Evolutionary conservation across 306 rosid species (phyloP).

Genomic region (Lathyrus aphaca): DNA sequence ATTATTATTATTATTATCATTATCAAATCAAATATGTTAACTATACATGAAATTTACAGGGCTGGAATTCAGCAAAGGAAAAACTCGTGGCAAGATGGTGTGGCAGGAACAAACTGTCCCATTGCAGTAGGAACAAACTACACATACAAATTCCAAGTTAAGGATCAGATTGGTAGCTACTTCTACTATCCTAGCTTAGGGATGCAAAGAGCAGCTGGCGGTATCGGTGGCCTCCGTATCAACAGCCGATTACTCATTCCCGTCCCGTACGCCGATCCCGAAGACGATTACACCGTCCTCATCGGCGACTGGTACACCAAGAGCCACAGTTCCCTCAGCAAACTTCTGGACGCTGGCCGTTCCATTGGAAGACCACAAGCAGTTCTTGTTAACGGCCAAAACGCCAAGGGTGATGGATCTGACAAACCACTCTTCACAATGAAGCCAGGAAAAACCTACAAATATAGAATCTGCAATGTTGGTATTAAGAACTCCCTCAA

Average conservation of each 20-base stretch:
- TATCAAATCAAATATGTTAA: no score
- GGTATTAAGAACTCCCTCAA: slow-evolving; percentile 74
- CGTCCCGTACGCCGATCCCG: slow-evolving; percentile 78
- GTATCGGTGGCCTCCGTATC: slow-evolving; percentile 65
- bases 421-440: slow-evolving; percentile 74
- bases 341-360: slow-evolving; percentile 61
- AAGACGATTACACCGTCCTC: slow-evolving; percentile 80
- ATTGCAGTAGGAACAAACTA: slow-evolving; percentile 64
- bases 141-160: slow-evolving; percentile 74
- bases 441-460: slow-evolving; percentile 78
- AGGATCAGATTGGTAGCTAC: slow-evolving; percentile 85
- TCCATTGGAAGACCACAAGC: slow-evolving; percentile 65
- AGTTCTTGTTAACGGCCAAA: slow-evolving; percentile 70
- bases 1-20: no score
- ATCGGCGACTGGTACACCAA: slow-evolving; percentile 85
- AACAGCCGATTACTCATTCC: slow-evolving; percentile 78
- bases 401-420: slow-evolving; percentile 56
- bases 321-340: slow-evolving; percentile 54
- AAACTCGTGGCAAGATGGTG: slow-evolving; percentile 88
- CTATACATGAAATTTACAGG: slow-evolving; percentile 39
- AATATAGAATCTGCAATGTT: slow-evolving; percentile 73
- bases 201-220: slow-evolving; percentile 72
- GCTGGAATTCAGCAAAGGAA: slow-evolving; percentile 77
- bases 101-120: slow-evolving; percentile 75
- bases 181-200: slow-evolving; percentile 65